Conservation (phyloP, 1,284 basidiomycete genomes). For the Leccinum angustisporum region DNA sequence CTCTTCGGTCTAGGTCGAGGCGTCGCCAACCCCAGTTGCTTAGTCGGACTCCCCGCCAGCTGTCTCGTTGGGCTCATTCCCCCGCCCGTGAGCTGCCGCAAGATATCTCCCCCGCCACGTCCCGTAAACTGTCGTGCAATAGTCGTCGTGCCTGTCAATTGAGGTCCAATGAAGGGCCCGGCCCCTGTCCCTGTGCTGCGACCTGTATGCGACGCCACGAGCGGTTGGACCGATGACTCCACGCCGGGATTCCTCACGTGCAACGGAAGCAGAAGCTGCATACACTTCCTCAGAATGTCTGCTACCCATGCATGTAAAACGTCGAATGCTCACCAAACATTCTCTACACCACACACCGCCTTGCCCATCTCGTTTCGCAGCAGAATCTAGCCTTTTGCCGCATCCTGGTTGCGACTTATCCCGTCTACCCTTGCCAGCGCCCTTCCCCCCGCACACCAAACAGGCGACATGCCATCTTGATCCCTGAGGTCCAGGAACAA, state of each 20-base stretch:
- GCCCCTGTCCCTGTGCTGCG: constrained; percentile 30
- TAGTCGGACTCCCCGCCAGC: constrained; percentile 53
- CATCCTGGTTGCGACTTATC: constrained; percentile 68
- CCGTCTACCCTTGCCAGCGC: constrained; percentile 41
- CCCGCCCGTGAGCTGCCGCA: constrained; percentile 65
- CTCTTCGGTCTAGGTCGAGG: constrained; percentile 58
- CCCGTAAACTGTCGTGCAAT: constrained; percentile 76
- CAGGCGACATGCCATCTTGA: constrained; percentile 76
- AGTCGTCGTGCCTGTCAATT: constrained; percentile 68
- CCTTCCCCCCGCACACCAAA: constrained; percentile 75
- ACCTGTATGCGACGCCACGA: constrained; percentile 50
- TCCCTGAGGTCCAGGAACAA: constrained; percentile 77
- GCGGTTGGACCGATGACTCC: constrained; percentile 46
- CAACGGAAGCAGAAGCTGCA: constrained; percentile 57
- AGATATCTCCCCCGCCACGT: constrained; percentile 46
- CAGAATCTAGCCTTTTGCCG: constrained; percentile 78
- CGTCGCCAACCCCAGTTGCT: constrained; percentile 43
- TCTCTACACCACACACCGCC: constrained; percentile 81
- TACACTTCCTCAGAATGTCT: constrained; percentile 15
- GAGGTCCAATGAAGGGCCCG: constrained; percentile 43
- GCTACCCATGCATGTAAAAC: constrained; percentile 1
- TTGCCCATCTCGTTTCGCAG: constrained; percentile 69
- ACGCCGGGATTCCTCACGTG: constrained; percentile 43
- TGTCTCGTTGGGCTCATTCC: constrained; percentile 61
- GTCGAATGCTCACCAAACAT: constrained; percentile 58